Conservation (phyloP, 2,329 filamentous ascomycete genomes). For the Xylaria sp. region DNA sequence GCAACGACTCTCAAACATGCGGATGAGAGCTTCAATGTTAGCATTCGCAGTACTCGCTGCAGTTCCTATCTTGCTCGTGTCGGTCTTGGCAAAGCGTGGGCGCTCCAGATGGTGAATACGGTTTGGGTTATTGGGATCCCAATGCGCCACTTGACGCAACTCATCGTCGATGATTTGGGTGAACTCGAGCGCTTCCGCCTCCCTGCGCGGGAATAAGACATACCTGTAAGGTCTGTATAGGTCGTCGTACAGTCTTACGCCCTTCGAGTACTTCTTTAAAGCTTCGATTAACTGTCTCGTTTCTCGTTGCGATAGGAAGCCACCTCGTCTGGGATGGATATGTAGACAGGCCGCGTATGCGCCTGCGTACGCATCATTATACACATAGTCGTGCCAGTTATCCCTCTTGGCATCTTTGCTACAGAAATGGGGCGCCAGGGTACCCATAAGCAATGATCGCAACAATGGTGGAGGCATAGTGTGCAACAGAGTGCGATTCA, state of each 20-base stretch:
- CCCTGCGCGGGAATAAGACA: background rate
- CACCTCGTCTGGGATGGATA: background rate
- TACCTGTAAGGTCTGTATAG: background rate
- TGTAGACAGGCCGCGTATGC: slow-evolving; percentile 1
- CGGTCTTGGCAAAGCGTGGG: slow-evolving; percentile 12
- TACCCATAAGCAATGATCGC: slow-evolving; percentile 10
- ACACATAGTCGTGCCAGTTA: background rate
- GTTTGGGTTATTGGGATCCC: background rate
- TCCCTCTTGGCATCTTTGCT: background rate
- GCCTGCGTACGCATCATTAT: background rate
- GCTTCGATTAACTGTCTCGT: background rate
- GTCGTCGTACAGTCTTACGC: background rate
- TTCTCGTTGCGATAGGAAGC: slow-evolving; percentile 1
- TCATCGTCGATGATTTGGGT: slow-evolving; percentile 6
- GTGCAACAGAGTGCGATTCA: background rate
- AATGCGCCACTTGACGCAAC: background rate
- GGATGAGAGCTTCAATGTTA: slow-evolving; percentile 1
- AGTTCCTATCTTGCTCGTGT: background rate
- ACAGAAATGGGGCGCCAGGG: slow-evolving; percentile 3
- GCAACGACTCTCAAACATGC: slow-evolving; percentile 11
- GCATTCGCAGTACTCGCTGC: background rate
- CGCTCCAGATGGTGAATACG: background rate
- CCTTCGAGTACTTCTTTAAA: background rate
- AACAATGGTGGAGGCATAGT: background rate
- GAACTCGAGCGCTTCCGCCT: background rate